These are phyloP conservation scores for Obba rivulosa DNA, from an alignment of 768 basidiomycete species.

Conservation along the genomic window DNA sequence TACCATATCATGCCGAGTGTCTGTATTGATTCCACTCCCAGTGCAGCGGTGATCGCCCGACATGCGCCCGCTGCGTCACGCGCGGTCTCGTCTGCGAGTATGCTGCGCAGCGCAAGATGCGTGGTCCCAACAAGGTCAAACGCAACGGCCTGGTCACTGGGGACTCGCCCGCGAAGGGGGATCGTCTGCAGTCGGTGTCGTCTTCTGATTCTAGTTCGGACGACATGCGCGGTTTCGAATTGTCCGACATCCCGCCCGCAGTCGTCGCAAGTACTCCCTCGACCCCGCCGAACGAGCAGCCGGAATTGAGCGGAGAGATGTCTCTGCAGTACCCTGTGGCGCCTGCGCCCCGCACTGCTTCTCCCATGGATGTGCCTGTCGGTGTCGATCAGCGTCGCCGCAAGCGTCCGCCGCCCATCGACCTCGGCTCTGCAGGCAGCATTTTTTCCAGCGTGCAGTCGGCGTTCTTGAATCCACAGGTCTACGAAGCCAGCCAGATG, in stretches of 20 bases:
- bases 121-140: constrained; percentile 58
- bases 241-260: constrained; percentile 3
- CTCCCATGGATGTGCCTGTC: neutral
- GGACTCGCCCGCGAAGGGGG: neutral
- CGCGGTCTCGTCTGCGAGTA: constrained; percentile 63
- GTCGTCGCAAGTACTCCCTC: constrained; percentile 2
- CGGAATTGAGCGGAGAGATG: no score
- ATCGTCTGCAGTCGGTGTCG: constrained; percentile 7
- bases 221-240: constrained; percentile 1
- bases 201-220: constrained; percentile 9
- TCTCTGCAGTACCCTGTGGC: no score
- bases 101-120: constrained; percentile 57
- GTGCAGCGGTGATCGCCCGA: constrained; percentile 70
- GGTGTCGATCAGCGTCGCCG: neutral
- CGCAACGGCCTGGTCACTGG: constrained; percentile 5
- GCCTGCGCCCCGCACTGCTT: no score
- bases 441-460: neutral
- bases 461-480: neutral
- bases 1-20: neutral
- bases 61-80: constrained; percentile 58
- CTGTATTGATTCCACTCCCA: constrained; percentile 19
- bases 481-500: neutral
- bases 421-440: constrained; percentile 2
- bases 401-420: constrained; percentile 13
- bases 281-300: neutral